Evolutionary conservation across 73 alveolate genomes (phyloP), one percentile per base, ranked within the genome.

Genomic region (Paramecium sexaurelia): DNA sequence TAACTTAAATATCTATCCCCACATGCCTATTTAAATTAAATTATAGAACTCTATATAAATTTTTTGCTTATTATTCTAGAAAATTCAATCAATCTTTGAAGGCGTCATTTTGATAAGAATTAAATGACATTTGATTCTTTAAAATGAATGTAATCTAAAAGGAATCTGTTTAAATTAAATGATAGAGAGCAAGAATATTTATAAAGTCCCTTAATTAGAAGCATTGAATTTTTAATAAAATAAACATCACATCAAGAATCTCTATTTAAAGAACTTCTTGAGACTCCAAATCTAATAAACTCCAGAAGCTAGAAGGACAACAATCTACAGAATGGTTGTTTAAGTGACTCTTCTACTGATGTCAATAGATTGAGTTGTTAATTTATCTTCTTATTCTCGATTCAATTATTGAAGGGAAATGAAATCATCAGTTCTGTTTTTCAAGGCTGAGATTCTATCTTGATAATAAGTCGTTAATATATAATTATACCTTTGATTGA

Each of bases 401-500:
- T 78, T 78, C 55, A 78, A 78, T 78, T 78, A 40, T 33, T 78
- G 24, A 37, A 78, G 55, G 1, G 43, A 29, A 41, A 78, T 78
- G 43, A 78, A 78, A 61, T 78, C 90, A 19, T 78, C 90, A 3
- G 90, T 78, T 78, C 90, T 78, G 36, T 78, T 78, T 43, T 78
- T 78, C 3, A 78, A 22, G 20, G 75, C 27, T 8, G 29, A 24
- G 17, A 78, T 78, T 78, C 90, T 37, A 24, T 78, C 90, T 78
- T 7, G 19, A 40, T 19, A 11, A 40, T 7, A 0, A 40, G 13
- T 40, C 1, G 8, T 73, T 13, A 15, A 73, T 32, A 2, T 8
- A 19, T 7, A 19, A 17, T 33, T 33, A 78, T 78, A 78, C 90
- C 90, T 78, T 78, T 29, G 27, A 78, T 32, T 3, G 71, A 29